Conservation (phyloP, 257 asterid species). For the Lycium ferocissimum region DNA sequence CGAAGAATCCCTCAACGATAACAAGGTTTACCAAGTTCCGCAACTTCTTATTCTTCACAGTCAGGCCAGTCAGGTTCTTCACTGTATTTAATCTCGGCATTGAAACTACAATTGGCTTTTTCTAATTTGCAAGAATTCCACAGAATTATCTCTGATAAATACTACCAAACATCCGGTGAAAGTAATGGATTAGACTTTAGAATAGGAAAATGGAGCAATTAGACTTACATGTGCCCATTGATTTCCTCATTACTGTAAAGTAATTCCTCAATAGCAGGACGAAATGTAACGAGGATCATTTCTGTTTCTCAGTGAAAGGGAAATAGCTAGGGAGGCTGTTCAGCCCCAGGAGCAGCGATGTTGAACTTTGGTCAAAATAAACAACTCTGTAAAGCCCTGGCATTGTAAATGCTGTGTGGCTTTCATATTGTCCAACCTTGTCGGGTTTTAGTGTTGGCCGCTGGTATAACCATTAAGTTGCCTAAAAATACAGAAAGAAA, state of each 20-base stretch:
- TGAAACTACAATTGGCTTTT: conserved; percentile 78
- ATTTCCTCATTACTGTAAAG: conserved; percentile 63
- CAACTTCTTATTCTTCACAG: too few species aligned
- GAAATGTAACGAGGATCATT: conserved; percentile 56
- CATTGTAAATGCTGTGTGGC: too few species aligned
- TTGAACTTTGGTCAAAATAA: conserved; percentile 87
- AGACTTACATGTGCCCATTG: conserved; percentile 74
- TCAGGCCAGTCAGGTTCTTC: conserved; percentile 67
- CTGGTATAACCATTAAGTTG: neutral
- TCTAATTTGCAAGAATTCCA: conserved; percentile 57
- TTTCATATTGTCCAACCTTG: conserved; percentile 46
- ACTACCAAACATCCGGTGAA: neutral
- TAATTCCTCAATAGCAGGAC: conserved; percentile 61
- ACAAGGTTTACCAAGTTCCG: too few species aligned
- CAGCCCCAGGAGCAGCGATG: conserved; percentile 87
- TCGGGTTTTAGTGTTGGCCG: neutral
- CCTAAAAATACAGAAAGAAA: neutral
- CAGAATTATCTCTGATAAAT: neutral
- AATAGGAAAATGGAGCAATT: neutral
- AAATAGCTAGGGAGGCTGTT: conserved; percentile 71
- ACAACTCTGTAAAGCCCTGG: conserved; percentile 48
- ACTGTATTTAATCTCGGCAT: conserved; percentile 83
- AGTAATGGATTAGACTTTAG: neutral
- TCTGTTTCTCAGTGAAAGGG: conserved; percentile 59
- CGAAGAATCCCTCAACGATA: too few species aligned